Percentiles rank a stretch among this genome's conserved stretches.
Evolutionary conservation across 1,284 basidiomycete genomes (phyloP).

Genomic region (Heliocybe sulcata): DNA sequence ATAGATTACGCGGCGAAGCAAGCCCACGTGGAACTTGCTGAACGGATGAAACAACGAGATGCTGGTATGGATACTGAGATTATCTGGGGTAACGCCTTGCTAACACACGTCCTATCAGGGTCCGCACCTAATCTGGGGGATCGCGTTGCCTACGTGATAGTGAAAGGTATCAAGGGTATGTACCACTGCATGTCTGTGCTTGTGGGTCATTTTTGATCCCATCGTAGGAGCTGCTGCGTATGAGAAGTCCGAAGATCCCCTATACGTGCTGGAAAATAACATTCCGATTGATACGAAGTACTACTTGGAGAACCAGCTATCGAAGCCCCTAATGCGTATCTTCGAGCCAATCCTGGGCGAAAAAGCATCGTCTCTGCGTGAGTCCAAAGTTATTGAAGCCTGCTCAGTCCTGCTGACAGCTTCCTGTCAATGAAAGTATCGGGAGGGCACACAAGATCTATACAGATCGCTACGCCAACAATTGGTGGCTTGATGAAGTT

Average conservation of each 20-base stretch:
- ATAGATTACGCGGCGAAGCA: conserved; percentile 87
- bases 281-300: conserved; percentile 96
- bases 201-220: not conserved
- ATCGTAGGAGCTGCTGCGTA: conserved; percentile 86
- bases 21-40: conserved; percentile 91
- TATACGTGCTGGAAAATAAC: conserved; percentile 94
- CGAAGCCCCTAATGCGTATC: conserved; percentile 92
- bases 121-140: conserved; percentile 92
- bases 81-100: not conserved
- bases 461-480: conserved; percentile 91
- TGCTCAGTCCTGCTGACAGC: conserved; percentile 2
- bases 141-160: conserved; percentile 95
- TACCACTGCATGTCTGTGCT: not conserved
- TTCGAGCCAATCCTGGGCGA: conserved; percentile 97
- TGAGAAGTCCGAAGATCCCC: conserved; percentile 94
- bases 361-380: conserved; percentile 77
- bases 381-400: conserved; percentile 21
- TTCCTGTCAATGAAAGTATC: conserved; percentile 50
- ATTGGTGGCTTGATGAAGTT: conserved; percentile 97
- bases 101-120: conserved; percentile 29
- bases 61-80: conserved; percentile 45
- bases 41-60: conserved; percentile 91
- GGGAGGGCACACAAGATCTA: conserved; percentile 89
- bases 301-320: conserved; percentile 94
- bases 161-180: conserved; percentile 88